phyloP scores from a whole-genome alignment of 352 stramenopile genomes.

The Pilasporangium apinafurcum region DNA sequence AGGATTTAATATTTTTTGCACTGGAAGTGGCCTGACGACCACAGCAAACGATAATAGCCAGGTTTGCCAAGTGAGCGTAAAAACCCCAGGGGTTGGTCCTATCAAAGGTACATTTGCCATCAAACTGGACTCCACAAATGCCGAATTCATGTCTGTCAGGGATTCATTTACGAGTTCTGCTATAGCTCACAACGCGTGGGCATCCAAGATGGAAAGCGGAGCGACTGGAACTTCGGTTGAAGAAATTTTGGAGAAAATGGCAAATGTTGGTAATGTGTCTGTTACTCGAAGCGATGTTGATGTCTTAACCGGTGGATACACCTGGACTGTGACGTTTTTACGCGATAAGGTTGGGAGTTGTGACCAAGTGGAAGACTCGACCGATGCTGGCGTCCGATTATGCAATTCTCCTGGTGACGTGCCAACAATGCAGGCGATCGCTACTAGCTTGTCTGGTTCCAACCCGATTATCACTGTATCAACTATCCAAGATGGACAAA shows the following conservation, averaged over 20 bases:
- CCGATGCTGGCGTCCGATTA: slow-evolving; percentile 27
- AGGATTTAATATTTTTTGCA: slow-evolving; percentile 34
- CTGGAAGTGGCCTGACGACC: slow-evolving; percentile 59
- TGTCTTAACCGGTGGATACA: slow-evolving; percentile 87
- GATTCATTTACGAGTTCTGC: slow-evolving; percentile 48
- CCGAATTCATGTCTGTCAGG: slow-evolving; percentile 65
- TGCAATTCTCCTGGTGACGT: slow-evolving; percentile 94
- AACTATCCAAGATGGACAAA: slow-evolving; percentile 43
- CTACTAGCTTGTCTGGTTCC: slow-evolving; percentile 18
- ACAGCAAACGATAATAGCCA: slow-evolving; percentile 52
- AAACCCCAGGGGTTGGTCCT: slow-evolving; percentile 54
- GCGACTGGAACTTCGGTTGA: slow-evolving; percentile 91
- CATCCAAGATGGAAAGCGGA: slow-evolving; percentile 82
- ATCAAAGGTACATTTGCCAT: slow-evolving; percentile 91
- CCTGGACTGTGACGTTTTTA: slow-evolving; percentile 94
- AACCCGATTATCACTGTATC: slow-evolving; percentile 21
- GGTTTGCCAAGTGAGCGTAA: slow-evolving; percentile 20
- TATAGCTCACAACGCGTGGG: slow-evolving; percentile 92
- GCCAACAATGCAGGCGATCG: slow-evolving; percentile 58
- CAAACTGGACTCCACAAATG: slow-evolving; percentile 73
- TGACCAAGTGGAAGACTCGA: slow-evolving; percentile 60
- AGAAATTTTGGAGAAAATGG: slow-evolving; percentile 93
- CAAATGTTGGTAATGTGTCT: slow-evolving; percentile 91
- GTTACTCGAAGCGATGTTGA: slow-evolving; percentile 88
- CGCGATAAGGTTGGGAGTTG: slow-evolving; percentile 69